Evolutionary conservation across 23 red algal species (phyloP).

Genomic region (Gracilariopsis chorda): DNA sequence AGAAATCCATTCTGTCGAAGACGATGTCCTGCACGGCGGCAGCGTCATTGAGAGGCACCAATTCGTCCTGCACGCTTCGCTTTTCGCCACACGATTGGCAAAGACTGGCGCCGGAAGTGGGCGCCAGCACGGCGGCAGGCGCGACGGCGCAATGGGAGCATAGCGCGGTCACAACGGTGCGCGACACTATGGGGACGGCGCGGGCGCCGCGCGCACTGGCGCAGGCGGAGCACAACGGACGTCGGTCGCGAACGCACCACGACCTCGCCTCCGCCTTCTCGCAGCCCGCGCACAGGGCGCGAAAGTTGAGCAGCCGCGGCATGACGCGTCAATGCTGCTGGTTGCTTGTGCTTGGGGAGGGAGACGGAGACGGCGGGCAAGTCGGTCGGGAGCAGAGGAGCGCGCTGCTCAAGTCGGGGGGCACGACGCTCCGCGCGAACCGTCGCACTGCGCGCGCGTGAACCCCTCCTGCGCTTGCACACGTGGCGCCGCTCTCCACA

Average conservation of each 20-base stretch:
- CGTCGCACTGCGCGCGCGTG: not conserved
- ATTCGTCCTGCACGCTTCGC: not conserved
- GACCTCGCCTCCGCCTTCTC: conserved; percentile 30
- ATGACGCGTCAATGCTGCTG: not conserved
- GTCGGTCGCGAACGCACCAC: not conserved
- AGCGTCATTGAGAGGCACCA: not conserved
- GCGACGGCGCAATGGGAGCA: conserved; percentile 10
- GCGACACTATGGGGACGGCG: conserved; percentile 13
- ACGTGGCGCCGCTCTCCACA: too few species aligned
- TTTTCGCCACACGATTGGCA: conserved; percentile 14
- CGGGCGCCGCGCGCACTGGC: not conserved
- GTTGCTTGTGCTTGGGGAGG: not conserved
- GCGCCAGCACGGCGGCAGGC: not conserved
- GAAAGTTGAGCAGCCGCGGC: conserved; percentile 42
- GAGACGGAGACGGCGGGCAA: too few species aligned
- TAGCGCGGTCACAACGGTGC: conserved; percentile 12
- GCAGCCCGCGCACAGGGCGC: conserved; percentile 33
- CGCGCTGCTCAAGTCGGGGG: too few species aligned
- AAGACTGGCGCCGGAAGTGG: not conserved
- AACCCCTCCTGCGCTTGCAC: too few species aligned
- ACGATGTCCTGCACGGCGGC: not conserved
- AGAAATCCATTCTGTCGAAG: conserved; percentile 52
- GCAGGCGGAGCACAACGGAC: conserved; percentile 27
- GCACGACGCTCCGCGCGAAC: too few species aligned
- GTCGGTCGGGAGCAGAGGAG: too few species aligned